These are phyloP conservation scores for Balamuthia mandrillaris DNA, from an alignment of 208 protist genomes.

Conservation along the genomic window DNA sequence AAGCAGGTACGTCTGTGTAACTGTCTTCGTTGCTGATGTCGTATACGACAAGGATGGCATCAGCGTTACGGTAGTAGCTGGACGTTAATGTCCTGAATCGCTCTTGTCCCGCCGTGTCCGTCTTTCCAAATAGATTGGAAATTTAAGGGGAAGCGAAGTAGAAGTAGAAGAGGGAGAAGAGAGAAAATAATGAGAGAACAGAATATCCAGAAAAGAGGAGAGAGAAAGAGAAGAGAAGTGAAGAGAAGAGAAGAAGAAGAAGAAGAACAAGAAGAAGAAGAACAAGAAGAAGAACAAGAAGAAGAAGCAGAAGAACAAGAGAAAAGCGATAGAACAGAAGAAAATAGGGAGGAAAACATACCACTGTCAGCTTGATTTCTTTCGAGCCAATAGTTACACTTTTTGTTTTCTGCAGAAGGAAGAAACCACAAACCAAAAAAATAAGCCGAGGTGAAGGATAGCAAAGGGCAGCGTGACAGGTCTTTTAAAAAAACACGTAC, in stretches of 20 bases:
- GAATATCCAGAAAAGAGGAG: too few species aligned
- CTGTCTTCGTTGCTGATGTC: slow-evolving; percentile 40
- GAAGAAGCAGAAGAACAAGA: too few species aligned
- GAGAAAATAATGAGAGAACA: not conserved
- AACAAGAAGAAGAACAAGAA: too few species aligned
- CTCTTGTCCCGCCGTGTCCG: slow-evolving; percentile 32
- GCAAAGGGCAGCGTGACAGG: not conserved
- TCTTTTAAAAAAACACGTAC: not conserved
- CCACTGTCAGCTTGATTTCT: slow-evolving; percentile 37
- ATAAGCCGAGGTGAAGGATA: not conserved
- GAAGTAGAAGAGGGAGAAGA: not conserved
- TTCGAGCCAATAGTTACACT: slow-evolving; percentile 32
- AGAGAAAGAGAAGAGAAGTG: too few species aligned
- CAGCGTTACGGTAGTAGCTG: slow-evolving; percentile 35
- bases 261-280: too few species aligned
- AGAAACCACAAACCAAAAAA: not conserved
- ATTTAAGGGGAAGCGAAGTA: not conserved
- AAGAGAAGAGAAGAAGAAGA: too few species aligned
- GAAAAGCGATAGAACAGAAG: too few species aligned
- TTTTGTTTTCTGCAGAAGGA: slow-evolving; percentile 21
- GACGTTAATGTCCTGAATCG: slow-evolving; percentile 25
- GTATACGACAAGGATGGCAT: slow-evolving; percentile 35
- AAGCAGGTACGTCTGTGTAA: slow-evolving; percentile 36
- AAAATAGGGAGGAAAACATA: too few species aligned
- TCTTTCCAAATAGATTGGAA: not conserved